phyloP scores from a whole-genome alignment of 768 basidiomycete genomes.

The Fomitopsis serialis region DNA sequence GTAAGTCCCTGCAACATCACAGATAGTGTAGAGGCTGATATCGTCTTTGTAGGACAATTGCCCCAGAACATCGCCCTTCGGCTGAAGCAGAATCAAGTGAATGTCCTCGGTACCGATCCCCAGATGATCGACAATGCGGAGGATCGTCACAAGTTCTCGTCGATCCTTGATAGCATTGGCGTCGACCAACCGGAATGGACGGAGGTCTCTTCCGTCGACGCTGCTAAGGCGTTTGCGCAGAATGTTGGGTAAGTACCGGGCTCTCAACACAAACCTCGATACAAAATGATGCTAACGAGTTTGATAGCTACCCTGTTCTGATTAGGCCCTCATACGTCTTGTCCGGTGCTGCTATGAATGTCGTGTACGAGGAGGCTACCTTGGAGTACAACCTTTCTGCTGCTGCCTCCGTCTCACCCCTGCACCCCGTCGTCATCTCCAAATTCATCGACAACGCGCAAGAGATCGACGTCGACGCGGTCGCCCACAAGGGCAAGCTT shows the following conservation, averaged over 20 bases:
- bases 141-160: slow-evolving; percentile 99
- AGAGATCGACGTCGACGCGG: slow-evolving; percentile 97
- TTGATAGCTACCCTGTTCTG: slow-evolving; percentile 83
- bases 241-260: slow-evolving; percentile 62
- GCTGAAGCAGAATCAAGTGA: slow-evolving; percentile 85
- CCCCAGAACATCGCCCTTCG: slow-evolving; percentile 98
- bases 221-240: slow-evolving; percentile 87
- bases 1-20: slow-evolving; percentile 44
- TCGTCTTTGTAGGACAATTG: slow-evolving; percentile 71
- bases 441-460: slow-evolving; percentile 98
- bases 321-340: slow-evolving; percentile 98
- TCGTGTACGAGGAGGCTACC: slow-evolving; percentile 86
- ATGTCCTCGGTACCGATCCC: slow-evolving; percentile 94
- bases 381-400: slow-evolving; percentile 95
- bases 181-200: slow-evolving; percentile 98
- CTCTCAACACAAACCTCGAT: slow-evolving; percentile 4
- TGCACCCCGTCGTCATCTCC: slow-evolving; percentile 97
- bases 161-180: slow-evolving; percentile 88
- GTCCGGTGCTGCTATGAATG: slow-evolving; percentile 99
- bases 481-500: slow-evolving; percentile 87
- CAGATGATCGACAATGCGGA: slow-evolving; percentile 94
- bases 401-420: slow-evolving; percentile 91
- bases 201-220: slow-evolving; percentile 82
- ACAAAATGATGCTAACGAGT: background rate
- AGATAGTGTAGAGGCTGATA: background rate